A percentile compares a stretch with the other conserved stretches of the same genome.
Evolutionary conservation across 805 yeast genomes (phyloP).

Genomic region (Soucietia sequanensis): DNA sequence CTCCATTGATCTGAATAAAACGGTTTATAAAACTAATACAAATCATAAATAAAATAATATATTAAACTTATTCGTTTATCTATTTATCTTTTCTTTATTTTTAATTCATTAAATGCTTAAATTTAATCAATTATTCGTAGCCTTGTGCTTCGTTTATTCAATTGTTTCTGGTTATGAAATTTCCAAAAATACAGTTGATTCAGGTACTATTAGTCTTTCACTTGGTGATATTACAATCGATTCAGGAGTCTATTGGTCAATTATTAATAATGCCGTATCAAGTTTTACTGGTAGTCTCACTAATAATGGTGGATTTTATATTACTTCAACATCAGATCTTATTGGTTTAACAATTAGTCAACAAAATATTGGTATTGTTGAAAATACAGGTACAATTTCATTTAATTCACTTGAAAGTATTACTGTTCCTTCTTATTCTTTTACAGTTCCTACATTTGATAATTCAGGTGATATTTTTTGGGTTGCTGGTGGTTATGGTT

Average conservation of each 20-base stretch:
- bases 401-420: slow-evolving; percentile 13
- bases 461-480: slow-evolving; percentile 17
- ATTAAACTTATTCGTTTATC: too few species aligned
- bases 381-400: slow-evolving; percentile 9
- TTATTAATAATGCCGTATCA: slow-evolving; percentile 10
- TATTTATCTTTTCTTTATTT: too few species aligned
- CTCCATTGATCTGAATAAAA: too few species aligned
- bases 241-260: slow-evolving; percentile 15
- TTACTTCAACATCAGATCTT: slow-evolving; percentile 9
- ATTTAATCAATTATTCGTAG: too few species aligned
- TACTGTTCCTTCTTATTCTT: slow-evolving; percentile 10
- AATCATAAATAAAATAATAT: too few species aligned
- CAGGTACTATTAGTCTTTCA: slow-evolving; percentile 13
- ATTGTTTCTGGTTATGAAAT: neutral
- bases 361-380: slow-evolving; percentile 6
- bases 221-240: slow-evolving; percentile 8
- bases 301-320: slow-evolving; percentile 14
- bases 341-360: slow-evolving; percentile 7
- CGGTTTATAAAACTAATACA: too few species aligned
- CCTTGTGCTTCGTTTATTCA: too few species aligned
- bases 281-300: slow-evolving; percentile 11
- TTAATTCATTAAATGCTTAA: too few species aligned
- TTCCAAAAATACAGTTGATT: slow-evolving; percentile 13
- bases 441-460: slow-evolving; percentile 8
- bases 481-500: slow-evolving; percentile 16